phyloP scores from a whole-genome alignment of 2,329 filamentous ascomycete genomes.

The Aureobasidium sp. region DNA sequence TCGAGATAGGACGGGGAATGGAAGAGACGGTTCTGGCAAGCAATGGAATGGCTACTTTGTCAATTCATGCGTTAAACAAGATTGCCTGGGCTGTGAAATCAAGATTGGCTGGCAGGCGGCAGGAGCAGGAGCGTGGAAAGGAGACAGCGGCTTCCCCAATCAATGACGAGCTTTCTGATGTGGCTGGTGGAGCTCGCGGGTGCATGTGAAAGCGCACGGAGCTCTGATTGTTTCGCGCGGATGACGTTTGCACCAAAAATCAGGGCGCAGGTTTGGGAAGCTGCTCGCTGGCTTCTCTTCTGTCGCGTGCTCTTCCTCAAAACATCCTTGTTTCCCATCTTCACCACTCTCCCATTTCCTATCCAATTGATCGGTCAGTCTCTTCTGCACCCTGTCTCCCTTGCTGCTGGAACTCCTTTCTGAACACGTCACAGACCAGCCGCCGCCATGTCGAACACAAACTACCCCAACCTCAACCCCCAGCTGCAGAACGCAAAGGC shows the following conservation, averaged over 20 bases:
- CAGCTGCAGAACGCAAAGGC: constrained; percentile 22
- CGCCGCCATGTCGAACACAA: constrained; percentile 8
- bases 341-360: neutral
- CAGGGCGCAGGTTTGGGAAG: constrained; percentile 2
- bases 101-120: neutral
- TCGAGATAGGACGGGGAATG: neutral
- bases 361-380: constrained; percentile 3
- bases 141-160: neutral
- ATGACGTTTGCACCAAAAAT: constrained; percentile 11
- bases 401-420: neutral
- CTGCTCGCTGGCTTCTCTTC: neutral
- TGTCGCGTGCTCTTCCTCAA: constrained; percentile 11
- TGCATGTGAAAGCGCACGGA: constrained; percentile 7
- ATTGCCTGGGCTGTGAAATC: neutral
- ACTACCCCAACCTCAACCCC: constrained; percentile 28
- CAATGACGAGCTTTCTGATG: neutral
- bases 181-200: neutral
- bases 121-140: neutral
- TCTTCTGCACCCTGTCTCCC: neutral
- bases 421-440: neutral
- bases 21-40: neutral
- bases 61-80: neutral
- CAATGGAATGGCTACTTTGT: neutral
- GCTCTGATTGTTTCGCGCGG: neutral
- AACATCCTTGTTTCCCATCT: neutral